phyloP scores from a whole-genome alignment of 805 yeast genomes.

The Nakazawaea ishiwadae region DNA sequence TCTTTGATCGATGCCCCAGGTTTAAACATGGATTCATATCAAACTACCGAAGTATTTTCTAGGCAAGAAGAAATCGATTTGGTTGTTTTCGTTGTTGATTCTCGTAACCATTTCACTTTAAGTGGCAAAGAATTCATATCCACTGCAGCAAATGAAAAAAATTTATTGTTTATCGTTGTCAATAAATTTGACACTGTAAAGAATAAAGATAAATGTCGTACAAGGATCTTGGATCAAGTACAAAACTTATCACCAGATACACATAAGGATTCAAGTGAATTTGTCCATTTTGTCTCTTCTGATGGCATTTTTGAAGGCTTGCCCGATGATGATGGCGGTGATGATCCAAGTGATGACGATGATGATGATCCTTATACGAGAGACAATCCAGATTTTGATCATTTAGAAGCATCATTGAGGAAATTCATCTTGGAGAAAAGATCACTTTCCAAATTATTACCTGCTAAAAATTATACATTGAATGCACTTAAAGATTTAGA shows the following conservation, averaged over 20 bases:
- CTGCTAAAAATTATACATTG: conserved; percentile 82
- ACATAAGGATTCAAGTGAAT: conserved; percentile 79
- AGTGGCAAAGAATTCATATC: conserved; percentile 93
- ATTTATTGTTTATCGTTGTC: conserved; percentile 89
- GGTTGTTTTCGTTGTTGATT: conserved; percentile 92
- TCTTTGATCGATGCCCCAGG: conserved; percentile 97
- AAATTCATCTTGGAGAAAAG: conserved; percentile 86
- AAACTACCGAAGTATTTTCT: conserved; percentile 91
- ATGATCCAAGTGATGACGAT: conserved; percentile 31
- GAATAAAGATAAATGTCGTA: conserved; percentile 75
- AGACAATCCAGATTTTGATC: conserved; percentile 65
- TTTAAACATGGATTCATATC: conserved; percentile 84
- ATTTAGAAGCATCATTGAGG: conserved; percentile 77
- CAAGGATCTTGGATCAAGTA: conserved; percentile 78
- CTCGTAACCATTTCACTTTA: conserved; percentile 92
- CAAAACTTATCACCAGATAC: conserved; percentile 86
- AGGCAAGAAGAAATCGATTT: conserved; percentile 96
- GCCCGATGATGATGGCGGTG: conserved; percentile 33
- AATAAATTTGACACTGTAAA: conserved; percentile 85
- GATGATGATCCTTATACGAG: conserved; percentile 22
- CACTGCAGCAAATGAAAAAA: conserved; percentile 86
- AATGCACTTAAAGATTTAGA: conserved; percentile 67
- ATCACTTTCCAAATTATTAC: conserved; percentile 81
- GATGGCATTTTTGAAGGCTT: conserved; percentile 32
- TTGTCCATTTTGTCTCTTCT: conserved; percentile 89